Evolutionary conservation across 1,284 basidiomycete species (phyloP).

Genomic region (Anthracocystis walkeri): DNA sequence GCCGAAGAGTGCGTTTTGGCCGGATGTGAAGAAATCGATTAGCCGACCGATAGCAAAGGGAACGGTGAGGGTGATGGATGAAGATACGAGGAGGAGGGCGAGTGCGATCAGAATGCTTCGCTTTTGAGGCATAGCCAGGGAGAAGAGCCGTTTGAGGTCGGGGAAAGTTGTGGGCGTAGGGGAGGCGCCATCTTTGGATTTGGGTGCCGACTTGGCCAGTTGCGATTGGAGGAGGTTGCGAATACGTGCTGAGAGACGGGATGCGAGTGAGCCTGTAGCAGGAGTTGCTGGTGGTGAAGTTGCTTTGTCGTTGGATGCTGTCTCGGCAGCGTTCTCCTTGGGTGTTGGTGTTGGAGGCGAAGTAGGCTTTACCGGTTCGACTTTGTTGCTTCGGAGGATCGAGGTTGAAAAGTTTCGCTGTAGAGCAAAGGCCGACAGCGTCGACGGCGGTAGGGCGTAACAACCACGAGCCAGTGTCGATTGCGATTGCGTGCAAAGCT

Average conservation of each 20-base stretch:
- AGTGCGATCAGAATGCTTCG: constrained; percentile 59
- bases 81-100: constrained; percentile 69
- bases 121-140: constrained; percentile 65
- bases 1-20: constrained; percentile 60
- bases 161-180: constrained; percentile 57
- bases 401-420: constrained; percentile 19
- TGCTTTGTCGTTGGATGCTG: constrained; percentile 1
- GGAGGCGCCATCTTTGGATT: constrained; percentile 41
- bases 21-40: constrained; percentile 68
- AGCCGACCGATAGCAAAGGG: constrained; percentile 68
- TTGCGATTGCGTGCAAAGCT: constrained; percentile 4
- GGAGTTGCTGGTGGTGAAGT: neutral
- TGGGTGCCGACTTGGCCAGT: constrained; percentile 42
- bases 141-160: constrained; percentile 60
- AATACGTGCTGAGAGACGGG: constrained; percentile 25
- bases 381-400: constrained; percentile 9
- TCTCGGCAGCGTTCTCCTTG: neutral
- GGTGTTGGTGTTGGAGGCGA: neutral
- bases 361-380: constrained; percentile 10
- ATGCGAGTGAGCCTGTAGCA: constrained; percentile 18
- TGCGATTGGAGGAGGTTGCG: constrained; percentile 34
- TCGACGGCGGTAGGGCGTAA: neutral
- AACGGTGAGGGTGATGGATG: constrained; percentile 78
- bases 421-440: neutral
- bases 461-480: neutral